Conservation (phyloP, 768 basidiomycete species). For the Boletus tomentosulus region DNA sequence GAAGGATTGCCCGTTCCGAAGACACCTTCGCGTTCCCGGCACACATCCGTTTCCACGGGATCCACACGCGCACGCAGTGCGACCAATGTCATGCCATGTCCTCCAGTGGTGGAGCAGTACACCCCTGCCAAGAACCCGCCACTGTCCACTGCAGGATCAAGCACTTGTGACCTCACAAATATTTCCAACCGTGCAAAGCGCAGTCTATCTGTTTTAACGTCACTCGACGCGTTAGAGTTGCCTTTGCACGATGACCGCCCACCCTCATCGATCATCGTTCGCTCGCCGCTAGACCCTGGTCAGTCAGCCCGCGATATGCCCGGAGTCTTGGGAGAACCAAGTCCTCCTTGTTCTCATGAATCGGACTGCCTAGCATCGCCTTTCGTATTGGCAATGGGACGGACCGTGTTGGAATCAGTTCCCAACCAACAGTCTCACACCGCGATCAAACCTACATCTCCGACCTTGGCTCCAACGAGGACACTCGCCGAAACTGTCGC, state of each 20-base stretch:
- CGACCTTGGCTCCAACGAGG: neutral
- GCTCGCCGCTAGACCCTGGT: constrained; percentile 12
- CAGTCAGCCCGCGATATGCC: neutral
- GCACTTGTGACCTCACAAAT: constrained; percentile 1
- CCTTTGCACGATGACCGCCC: constrained; percentile 10
- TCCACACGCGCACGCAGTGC: constrained; percentile 16
- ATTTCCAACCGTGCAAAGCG: neutral
- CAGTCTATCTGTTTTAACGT: constrained; percentile 3
- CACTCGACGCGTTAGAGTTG: constrained; percentile 14
- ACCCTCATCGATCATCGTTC: constrained; percentile 22
- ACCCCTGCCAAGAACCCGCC: constrained; percentile 2
- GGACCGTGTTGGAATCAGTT: neutral
- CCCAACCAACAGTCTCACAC: constrained; percentile 1
- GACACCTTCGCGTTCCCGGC: constrained; percentile 18
- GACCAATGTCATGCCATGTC: constrained; percentile 7
- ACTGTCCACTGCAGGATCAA: neutral
- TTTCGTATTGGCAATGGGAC: constrained; percentile 6
- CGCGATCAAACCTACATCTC: neutral
- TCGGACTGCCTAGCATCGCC: constrained; percentile 14
- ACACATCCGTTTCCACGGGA: constrained; percentile 14
- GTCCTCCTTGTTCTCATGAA: neutral
- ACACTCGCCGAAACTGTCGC: neutral
- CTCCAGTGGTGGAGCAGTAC: constrained; percentile 3
- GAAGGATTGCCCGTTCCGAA: constrained; percentile 11
- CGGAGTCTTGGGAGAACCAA: neutral